Evolutionary conservation across 106 monocot species (phyloP), one percentile per base, ranked within the genome.

Genomic region (Dioscorea zingiberensis): DNA sequence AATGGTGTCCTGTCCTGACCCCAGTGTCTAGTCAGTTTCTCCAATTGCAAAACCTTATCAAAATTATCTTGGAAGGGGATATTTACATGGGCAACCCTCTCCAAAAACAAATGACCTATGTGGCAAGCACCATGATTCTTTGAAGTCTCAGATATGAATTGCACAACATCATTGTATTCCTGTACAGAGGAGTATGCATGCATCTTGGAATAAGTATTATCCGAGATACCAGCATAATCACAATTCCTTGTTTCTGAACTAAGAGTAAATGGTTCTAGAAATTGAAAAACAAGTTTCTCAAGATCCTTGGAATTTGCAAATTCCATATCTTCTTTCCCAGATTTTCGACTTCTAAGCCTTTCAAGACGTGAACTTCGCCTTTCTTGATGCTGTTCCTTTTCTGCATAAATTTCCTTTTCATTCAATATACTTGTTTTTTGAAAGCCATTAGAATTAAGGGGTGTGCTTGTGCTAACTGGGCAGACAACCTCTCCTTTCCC

Each of bases 261-360:
- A 14, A 78, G 66, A 29, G 92, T 71, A 77, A 92, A 98, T 55
- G 81, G 84, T 49, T 92, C 88, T 32, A 92, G 73, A 81, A 78
- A 82, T 61, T 77, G 81, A 51, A 83, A 84, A 25, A 86, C 78
- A 70, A 71, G 47, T 77, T 92, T 84, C 51, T 72, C 85, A 38
- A 72, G 63, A 77, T 87, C 85, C 72, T 80, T 88, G 44, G 58
- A 61, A 66, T 54, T 68, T 13, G 77, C 25, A 58, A 58, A 80
- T 73, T 89, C 92, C 53, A 81, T 48, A 15, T 98, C 92, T 58
- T 93, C 97, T 75, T 89, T 98, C 44, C 86, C 89, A 47, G 77
- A 81, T 74, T 98, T 98, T 48, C 92, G 92, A 75, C 97, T 98
- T 84, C 89, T 85, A 26, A 98, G 84, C 69, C 92, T 84, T 79